Evolutionary conservation across 257 asterid species (phyloP), one percentile per base, ranked within the genome.

Genomic region (Plantago major): DNA sequence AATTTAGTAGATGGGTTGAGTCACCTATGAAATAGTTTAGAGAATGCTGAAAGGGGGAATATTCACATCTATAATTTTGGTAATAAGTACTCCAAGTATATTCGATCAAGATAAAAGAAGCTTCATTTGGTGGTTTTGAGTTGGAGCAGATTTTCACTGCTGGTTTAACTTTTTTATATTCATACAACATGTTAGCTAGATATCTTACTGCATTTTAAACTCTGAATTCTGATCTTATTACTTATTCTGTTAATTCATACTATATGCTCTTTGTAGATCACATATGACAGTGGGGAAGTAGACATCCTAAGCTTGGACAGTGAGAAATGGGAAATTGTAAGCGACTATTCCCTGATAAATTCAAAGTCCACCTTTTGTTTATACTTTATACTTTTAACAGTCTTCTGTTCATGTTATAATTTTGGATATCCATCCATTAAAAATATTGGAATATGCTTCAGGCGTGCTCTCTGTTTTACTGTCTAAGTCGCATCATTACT

Each of bases 251-350:
- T 69, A 60, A 18, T 67, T 48, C 57, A 43, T 55, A 42, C 46
- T 57, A 15, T 47, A 17, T 22, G 16, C 54, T 64, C 37, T 56
- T 58, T 65, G 63, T 63, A 76, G 74, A 46, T 73, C 53, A 76
- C 71, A 51, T 73, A 60, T 18, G 69, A 73, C 64, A 73, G 63
- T 72, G 76, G 80, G 67, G 63, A 70, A 53, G 67, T 71, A 55
- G 80, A 73, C 37, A 54, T 65, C 56, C 68, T 73, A 58, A 73
- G 78, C 65, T 73, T 79, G 78, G 78, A 76, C 59, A 37, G 67
- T 48, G 71, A 61, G 63, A 50, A 70, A 26, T 71, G 78, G 78
- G 78, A 67, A 65, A 67, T 55, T 55, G 71, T 68, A 64, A 76
- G 72, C 61, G 45, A 13, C 18, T 46, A 51, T 67, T 51, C 49